Percentiles rank a stretch among this genome's conserved stretches.
Evolutionary conservation across 441 rosid genomes (phyloP).

Genomic region (Croton setiger): DNA sequence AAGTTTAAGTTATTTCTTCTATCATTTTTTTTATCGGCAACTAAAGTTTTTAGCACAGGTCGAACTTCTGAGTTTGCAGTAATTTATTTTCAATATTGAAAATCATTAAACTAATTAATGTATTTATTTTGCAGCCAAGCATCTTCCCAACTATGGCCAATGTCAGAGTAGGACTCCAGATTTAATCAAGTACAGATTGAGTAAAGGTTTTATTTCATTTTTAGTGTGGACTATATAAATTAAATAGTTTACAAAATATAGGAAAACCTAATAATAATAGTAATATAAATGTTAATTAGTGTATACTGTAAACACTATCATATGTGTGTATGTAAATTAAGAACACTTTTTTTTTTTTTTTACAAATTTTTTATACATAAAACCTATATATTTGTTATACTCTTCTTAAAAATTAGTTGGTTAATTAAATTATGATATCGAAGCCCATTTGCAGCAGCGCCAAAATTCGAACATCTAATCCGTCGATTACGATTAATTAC

Average conservation of each 20-base stretch:
- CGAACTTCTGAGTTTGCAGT: too few relatives aligned
- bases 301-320: neutral
- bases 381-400: neutral
- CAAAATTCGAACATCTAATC: too few relatives aligned
- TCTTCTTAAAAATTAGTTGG: too few relatives aligned
- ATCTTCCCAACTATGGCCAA: constrained; percentile 37
- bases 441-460: too few relatives aligned
- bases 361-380: neutral
- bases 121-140: constrained; percentile 32
- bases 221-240: neutral
- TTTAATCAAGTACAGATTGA: neutral
- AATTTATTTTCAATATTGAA: neutral
- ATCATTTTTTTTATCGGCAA: neutral
- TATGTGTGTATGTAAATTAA: constrained; percentile 1
- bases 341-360: neutral
- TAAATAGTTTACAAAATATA: too few relatives aligned
- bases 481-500: too few relatives aligned
- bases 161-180: constrained; percentile 12
- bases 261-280: too few relatives aligned
- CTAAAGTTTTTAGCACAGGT: too few relatives aligned
- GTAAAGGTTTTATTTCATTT: neutral
- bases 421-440: too few relatives aligned
- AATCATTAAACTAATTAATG: neutral
- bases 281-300: too few relatives aligned
- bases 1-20: constrained; percentile 16